Conservation (phyloP, 2,329 filamentous ascomycete genomes). For the Xylaria digitata region DNA sequence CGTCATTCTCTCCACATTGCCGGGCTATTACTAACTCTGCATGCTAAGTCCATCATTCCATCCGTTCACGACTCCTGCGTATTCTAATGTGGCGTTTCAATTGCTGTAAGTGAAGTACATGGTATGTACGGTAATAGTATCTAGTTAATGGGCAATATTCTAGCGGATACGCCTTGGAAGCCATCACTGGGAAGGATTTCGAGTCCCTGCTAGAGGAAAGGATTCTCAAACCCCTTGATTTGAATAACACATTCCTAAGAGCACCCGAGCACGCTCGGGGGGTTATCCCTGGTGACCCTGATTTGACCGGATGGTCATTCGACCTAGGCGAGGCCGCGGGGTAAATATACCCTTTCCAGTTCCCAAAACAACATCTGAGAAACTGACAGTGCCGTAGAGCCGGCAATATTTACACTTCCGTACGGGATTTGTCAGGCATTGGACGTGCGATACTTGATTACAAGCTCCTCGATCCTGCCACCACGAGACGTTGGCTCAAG, state of each 20-base stretch:
- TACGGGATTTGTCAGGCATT: slow-evolving; percentile 49
- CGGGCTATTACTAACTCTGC: slow-evolving; percentile 1
- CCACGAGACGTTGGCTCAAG: slow-evolving; percentile 56
- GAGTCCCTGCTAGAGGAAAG: slow-evolving; percentile 50
- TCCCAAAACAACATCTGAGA: slow-evolving; percentile 34
- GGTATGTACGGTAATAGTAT: slow-evolving; percentile 47
- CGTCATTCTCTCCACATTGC: background rate
- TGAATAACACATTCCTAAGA: slow-evolving; percentile 53
- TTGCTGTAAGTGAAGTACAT: slow-evolving; percentile 49
- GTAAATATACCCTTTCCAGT: slow-evolving; percentile 33
- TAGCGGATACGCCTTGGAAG: slow-evolving; percentile 54
- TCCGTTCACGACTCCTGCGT: slow-evolving; percentile 44
- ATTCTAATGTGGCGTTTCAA: slow-evolving; percentile 49
- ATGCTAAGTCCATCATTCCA: slow-evolving; percentile 42
- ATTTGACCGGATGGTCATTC: slow-evolving; percentile 45
- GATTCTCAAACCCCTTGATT: slow-evolving; percentile 53
- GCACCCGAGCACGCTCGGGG: slow-evolving; percentile 47
- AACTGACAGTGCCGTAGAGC: slow-evolving; percentile 45
- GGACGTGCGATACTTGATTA: slow-evolving; percentile 49
- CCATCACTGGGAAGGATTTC: slow-evolving; percentile 53
- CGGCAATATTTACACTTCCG: slow-evolving; percentile 53
- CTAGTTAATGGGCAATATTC: slow-evolving; percentile 45
- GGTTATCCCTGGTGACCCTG: slow-evolving; percentile 53
- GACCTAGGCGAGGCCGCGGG: slow-evolving; percentile 46
- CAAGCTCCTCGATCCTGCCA: slow-evolving; percentile 50